A percentile compares a stretch with the other conserved stretches of the same genome.
These are phyloP conservation scores for Neofusicoccum cordaticola DNA, from an alignment of 2,329 filamentous ascomycete genomes.

Conservation along the genomic window DNA sequence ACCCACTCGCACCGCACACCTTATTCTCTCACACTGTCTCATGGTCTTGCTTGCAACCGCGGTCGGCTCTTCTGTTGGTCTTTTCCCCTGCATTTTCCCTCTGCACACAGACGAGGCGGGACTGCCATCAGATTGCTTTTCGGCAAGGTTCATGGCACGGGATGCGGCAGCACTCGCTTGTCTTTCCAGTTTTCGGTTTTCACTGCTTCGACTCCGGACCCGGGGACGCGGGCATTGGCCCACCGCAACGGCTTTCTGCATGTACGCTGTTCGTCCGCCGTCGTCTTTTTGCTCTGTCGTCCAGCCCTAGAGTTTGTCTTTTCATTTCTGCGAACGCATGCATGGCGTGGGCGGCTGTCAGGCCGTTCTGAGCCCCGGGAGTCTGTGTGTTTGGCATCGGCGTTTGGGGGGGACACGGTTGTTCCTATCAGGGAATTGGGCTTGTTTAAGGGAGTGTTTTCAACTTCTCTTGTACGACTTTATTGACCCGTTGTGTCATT, in stretches of 20 bases:
- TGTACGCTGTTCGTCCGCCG: neutral
- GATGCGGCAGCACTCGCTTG: conserved; percentile 8
- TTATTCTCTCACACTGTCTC: neutral
- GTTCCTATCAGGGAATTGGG: conserved; percentile 3
- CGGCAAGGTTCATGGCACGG: neutral
- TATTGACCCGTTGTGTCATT: neutral
- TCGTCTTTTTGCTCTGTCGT: neutral
- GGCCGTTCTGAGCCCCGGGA: neutral
- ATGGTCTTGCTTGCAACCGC: neutral
- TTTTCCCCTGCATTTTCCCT: neutral
- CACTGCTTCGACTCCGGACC: conserved; percentile 4
- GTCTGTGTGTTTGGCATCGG: conserved; percentile 8
- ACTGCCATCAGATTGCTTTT: conserved; percentile 8
- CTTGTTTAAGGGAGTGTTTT: neutral
- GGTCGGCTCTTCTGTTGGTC: neutral
- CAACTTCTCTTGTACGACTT: conserved; percentile 7
- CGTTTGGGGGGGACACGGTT: neutral
- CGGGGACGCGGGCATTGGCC: conserved; percentile 4
- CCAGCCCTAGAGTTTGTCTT: conserved; percentile 6
- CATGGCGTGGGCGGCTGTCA: conserved; percentile 9
- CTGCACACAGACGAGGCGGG: neutral
- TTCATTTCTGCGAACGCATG: conserved; percentile 7
- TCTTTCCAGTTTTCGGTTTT: conserved; percentile 14
- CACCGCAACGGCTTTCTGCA: conserved; percentile 9
- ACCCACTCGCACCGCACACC: neutral